Base-by-base conservation (phyloP, 202 grass and related monocot genomes). In the Setaria italica region DNA sequence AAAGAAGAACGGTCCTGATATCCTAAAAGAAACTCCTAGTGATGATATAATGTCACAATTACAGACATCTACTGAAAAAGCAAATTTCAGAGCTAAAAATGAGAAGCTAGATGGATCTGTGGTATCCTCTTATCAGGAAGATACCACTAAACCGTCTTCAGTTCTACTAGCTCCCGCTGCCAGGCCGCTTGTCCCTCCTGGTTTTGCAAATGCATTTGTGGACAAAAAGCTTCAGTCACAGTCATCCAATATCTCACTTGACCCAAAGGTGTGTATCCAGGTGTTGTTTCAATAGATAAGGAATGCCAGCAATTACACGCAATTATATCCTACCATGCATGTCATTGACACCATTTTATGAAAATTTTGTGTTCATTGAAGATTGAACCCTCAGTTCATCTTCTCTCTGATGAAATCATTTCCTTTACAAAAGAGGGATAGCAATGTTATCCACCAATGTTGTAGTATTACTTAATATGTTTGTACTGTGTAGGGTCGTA, bases 181-280 rank as follows among this genome's bases (percentile, higher is more conserved):
- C 55, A 92, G 94, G 75, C 94, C 97, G 53, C 84, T 99, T 76
- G 92, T 99, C 56, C 97, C 97, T 3, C 97, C 97, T 84, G 97
- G 93, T 83, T 99, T 99, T 88, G 86, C 92, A 74, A 88, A 83
- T 88, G 87, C 93, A 62, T 69, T 89, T 53, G 62, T 76, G 33
- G 97, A 96, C 58, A 99, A 88, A 81, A 92, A 90, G 76, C 50
- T 90, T 81, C 85, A 90, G 64, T 62, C 82, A 72, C 91, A 88
- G 67, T 83, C 82, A 15, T 85, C 87, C 64, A 95, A 83, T 63
- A 51, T 51, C 80, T 85, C 81, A 51, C 67, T 86, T 77, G 90
- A 92, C 79, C 90, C 90, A 78, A 93, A 99, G 93, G 94, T 99
- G 34, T 78, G 70, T 30, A 67, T 80, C 54, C 48, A 85, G 5